Percentiles rank a stretch among this genome's conserved stretches.
These are phyloP conservation scores for Silene noctiflora DNA, from an alignment of 179 eudicot species.

Conservation along the genomic window DNA sequence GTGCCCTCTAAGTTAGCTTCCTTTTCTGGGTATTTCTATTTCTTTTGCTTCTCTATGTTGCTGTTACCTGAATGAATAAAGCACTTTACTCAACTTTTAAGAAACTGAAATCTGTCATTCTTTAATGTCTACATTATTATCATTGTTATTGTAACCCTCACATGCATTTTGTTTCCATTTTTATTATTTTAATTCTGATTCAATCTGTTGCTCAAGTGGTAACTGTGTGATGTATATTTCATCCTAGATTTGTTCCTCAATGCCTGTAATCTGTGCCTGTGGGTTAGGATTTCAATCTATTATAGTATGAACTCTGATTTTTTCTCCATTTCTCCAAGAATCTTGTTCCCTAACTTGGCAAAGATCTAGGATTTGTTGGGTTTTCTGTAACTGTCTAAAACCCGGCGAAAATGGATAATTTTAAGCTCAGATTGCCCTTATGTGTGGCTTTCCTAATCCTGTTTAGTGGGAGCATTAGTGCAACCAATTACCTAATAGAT, in stretches of 20 bases:
- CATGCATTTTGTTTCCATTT: slow-evolving; percentile 6
- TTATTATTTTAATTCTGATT: background rate
- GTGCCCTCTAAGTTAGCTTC: background rate
- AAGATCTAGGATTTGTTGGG: slow-evolving; percentile 13
- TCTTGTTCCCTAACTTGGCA: background rate
- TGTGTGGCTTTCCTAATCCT: slow-evolving; percentile 3
- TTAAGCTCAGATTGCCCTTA: slow-evolving; percentile 15
- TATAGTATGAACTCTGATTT: slow-evolving; percentile 1
- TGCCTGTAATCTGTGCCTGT: slow-evolving; percentile 10
- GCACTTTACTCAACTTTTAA: background rate
- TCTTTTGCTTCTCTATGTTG: background rate
- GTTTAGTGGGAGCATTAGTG: slow-evolving; percentile 20
- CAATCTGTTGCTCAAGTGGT: background rate
- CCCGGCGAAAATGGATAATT: slow-evolving; percentile 18
- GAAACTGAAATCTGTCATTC: background rate
- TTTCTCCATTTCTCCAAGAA: background rate
- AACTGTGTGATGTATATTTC: background rate
- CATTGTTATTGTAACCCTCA: slow-evolving; percentile 4
- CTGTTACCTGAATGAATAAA: background rate
- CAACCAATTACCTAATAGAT: slow-evolving; percentile 29
- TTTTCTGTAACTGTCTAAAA: background rate
- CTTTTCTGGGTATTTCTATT: slow-evolving; percentile 22
- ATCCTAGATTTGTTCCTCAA: slow-evolving; percentile 14
- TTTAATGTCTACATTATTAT: slow-evolving; percentile 14
- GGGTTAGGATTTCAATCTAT: slow-evolving; percentile 1